Conservation (phyloP, 805 yeast species). For the Cyberlindnera galapagoensis region DNA sequence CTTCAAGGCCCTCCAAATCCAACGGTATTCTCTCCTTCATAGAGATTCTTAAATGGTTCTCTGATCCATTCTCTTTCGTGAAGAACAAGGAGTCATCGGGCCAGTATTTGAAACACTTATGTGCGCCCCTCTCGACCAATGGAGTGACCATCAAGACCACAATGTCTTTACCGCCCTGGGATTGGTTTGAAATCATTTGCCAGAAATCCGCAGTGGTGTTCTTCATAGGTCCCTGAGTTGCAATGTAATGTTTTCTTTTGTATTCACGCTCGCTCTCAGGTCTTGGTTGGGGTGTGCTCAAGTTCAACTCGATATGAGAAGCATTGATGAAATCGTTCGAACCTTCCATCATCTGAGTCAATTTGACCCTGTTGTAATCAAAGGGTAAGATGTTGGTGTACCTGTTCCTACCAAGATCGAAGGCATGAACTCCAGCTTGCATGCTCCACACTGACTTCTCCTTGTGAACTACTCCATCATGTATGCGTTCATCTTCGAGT, state of each 20-base stretch:
- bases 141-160: conserved; percentile 74
- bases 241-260: conserved; percentile 54
- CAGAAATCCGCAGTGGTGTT: conserved; percentile 80
- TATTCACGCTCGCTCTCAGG: no score
- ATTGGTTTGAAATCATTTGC: conserved; percentile 70
- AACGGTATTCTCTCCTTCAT: no score
- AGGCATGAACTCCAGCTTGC: conserved; percentile 12
- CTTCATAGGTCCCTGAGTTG: conserved; percentile 75
- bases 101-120: conserved; percentile 86
- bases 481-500: conserved; percentile 31
- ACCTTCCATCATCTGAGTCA: conserved; percentile 25
- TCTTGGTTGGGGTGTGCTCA: no score
- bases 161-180: conserved; percentile 50
- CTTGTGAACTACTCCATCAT: conserved; percentile 28
- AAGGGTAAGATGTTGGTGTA: conserved; percentile 61
- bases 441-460: conserved; percentile 21
- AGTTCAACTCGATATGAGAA: conserved; percentile 9
- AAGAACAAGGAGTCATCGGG: conserved; percentile 28
- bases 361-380: conserved; percentile 49
- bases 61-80: conserved; percentile 9
- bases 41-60: conserved; percentile 14
- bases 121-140: conserved; percentile 57
- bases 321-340: conserved; percentile 21
- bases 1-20: conserved; percentile 17
- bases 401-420: conserved; percentile 38